Evolutionary conservation across 129 eudicot genomes (phyloP), one percentile per base, ranked within the genome.

Genomic region (carrot (Daucus carota)): DNA sequence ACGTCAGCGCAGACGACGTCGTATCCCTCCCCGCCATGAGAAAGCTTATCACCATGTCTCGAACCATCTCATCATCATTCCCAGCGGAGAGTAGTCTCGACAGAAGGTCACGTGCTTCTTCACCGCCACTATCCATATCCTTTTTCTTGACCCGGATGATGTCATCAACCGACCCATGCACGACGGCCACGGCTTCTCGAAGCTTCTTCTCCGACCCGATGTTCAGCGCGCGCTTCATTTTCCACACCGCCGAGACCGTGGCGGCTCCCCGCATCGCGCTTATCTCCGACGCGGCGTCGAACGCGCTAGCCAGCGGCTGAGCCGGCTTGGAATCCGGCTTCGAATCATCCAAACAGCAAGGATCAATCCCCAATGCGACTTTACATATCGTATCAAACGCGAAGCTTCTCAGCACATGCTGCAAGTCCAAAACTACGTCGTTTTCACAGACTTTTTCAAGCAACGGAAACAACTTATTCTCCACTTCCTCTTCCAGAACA

Each of bases 331-430:
- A 76, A 17, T 78, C 57, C 0, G 85, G 84, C 41, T 45, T 73
- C 2, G 81, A 76, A 17, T 78, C 48, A 43, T 86, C 91, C 70
- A 88, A 71, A 45, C 90, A 82, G 46, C 86, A 41, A 0, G 96
- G 97, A 78, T 93, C 97, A 69, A 67, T 52, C 52, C 97, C 98
- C 4, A 91, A 78, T 2, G 96, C 80, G 13, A 93, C 82, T 40
- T 83, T 89, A 57, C 93, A 93, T 24, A 93, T 83, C 12, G 90
- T 83, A 68, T 93, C 97, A 73, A 91, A 93, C 5, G 96, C 89
- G 22, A 91, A 77, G 70, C 97, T 83, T 66, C 81, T 87, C 52
- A 93, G 59, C n/a, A 90, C 81, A 12, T 93, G 96, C 73, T 93
- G 98, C 78, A 93, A 79, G 83, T 92, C 97, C 71, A 92, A 52